Evolutionary conservation across 2,329 filamentous ascomycete genomes (phyloP).

Genomic region (Sporothrix mexicana): DNA sequence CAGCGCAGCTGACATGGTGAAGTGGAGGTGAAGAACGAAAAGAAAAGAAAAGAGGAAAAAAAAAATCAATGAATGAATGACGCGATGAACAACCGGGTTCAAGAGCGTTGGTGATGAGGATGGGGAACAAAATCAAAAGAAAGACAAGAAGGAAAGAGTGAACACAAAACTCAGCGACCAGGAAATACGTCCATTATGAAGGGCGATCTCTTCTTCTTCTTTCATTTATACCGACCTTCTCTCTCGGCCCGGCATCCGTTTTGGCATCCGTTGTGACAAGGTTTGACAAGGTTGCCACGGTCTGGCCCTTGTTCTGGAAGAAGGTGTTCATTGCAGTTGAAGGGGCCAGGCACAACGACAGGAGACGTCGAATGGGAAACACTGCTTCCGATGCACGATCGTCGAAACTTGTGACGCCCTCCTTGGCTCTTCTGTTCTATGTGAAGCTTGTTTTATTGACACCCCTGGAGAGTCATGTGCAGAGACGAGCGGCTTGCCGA

Average conservation of each 20-base stretch:
- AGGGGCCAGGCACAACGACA: background rate
- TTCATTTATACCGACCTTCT: too few species aligned
- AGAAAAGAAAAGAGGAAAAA: background rate
- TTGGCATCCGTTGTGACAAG: background rate
- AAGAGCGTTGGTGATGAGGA: constrained; percentile 19
- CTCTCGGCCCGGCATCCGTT: constrained; percentile 9
- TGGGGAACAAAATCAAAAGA: background rate
- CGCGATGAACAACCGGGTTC: constrained; percentile 31
- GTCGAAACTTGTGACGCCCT: constrained; percentile 27
- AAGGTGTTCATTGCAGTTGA: too few species aligned
- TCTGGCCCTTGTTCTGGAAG: background rate
- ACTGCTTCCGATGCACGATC: constrained; percentile 22
- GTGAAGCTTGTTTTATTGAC: background rate
- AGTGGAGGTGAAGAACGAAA: too few species aligned
- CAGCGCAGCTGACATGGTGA: constrained; percentile 33
- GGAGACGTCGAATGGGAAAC: background rate
- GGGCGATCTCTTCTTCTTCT: background rate
- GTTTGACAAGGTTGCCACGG: too few species aligned
- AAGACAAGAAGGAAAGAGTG: background rate
- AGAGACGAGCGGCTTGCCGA: background rate
- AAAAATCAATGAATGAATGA: constrained; percentile 28
- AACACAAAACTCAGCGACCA: background rate
- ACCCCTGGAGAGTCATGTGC: constrained; percentile 24
- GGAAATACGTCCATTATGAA: constrained; percentile 15
- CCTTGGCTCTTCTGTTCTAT: background rate